These are phyloP conservation scores for Parastagonospora avenae DNA, from an alignment of 2,329 filamentous ascomycete species.

Conservation along the genomic window DNA sequence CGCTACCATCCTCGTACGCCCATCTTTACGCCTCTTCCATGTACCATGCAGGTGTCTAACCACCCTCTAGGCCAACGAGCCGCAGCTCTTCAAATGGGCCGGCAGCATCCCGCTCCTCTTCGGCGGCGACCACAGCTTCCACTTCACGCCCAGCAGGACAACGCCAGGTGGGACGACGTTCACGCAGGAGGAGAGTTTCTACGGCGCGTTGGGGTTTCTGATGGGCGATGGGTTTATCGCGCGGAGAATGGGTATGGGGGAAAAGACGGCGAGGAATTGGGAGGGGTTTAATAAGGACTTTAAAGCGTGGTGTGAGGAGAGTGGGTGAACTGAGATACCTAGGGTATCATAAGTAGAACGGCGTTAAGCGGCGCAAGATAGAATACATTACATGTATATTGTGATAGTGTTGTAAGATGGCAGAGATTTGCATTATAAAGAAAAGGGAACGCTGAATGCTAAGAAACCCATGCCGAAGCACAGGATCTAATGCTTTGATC, in stretches of 20 bases:
- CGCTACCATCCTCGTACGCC: slow-evolving; percentile 7
- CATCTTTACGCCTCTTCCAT: no score
- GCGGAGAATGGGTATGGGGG: slow-evolving; percentile 9
- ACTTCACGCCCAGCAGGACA: slow-evolving; percentile 10
- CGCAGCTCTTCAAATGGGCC: slow-evolving; percentile 14
- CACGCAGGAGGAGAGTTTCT: slow-evolving; percentile 24
- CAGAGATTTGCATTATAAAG: no score
- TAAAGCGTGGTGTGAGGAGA: slow-evolving; percentile 16
- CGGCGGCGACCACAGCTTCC: slow-evolving; percentile 21
- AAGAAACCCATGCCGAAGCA: no score
- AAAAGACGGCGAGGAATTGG: slow-evolving; percentile 16
- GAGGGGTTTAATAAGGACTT: slow-evolving; percentile 18
- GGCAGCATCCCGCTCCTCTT: slow-evolving; percentile 20
- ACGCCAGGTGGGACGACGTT: slow-evolving; percentile 21
- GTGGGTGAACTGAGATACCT: background rate
- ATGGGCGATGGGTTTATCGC: slow-evolving; percentile 18
- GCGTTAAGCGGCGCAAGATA: no score
- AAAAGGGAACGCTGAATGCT: no score
- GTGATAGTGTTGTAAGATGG: no score
- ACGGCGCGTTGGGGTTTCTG: slow-evolving; percentile 16
- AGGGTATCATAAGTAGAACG: no score
- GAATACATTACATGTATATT: no score
- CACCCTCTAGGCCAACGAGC: no score
- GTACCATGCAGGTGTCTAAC: no score
- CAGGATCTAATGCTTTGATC: no score